Percentiles rank a stretch among this genome's conserved stretches.
Conservation (phyloP, 2,329 filamentous ascomycete species). For the Cyphellophora attinorum region DNA sequence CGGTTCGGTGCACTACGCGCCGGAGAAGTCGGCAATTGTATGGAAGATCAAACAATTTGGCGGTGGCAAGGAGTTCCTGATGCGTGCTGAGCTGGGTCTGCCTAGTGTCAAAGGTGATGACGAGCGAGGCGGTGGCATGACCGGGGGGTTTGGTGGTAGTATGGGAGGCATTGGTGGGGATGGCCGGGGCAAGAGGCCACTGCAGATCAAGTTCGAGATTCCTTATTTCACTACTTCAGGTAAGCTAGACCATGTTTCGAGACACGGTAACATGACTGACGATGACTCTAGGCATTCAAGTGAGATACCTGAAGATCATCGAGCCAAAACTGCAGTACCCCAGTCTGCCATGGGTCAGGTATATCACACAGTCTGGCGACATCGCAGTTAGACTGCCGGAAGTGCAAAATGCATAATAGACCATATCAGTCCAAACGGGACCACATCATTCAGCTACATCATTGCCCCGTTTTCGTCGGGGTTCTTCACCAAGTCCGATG, state of each 20-base stretch:
- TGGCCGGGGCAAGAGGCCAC: slow-evolving; percentile 87
- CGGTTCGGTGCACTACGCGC: slow-evolving; percentile 92
- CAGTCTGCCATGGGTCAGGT: slow-evolving; percentile 92
- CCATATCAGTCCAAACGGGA: too few species aligned
- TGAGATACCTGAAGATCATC: slow-evolving; percentile 97
- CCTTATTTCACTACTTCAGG: slow-evolving; percentile 99
- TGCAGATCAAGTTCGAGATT: slow-evolving; percentile 99
- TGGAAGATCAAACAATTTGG: slow-evolving; percentile 99
- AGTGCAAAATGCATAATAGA: slow-evolving; percentile 51
- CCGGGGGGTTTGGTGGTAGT: slow-evolving; percentile 88
- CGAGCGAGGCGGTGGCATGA: slow-evolving; percentile 94
- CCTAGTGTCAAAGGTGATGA: slow-evolving; percentile 92
- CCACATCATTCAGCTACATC: too few species aligned
- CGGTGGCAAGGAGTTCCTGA: slow-evolving; percentile 95
- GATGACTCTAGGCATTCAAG: too few species aligned
- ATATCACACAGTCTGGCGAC: slow-evolving; percentile 96
- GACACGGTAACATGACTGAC: too few species aligned
- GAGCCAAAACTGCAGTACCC: slow-evolving; percentile 99
- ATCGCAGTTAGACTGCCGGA: slow-evolving; percentile 94
- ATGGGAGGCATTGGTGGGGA: slow-evolving; percentile 79
- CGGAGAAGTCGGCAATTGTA: slow-evolving; percentile 92
- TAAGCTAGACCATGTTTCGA: too few species aligned
- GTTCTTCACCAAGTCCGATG: too few species aligned
- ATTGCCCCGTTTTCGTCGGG: too few species aligned
- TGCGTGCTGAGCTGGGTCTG: slow-evolving; percentile 91